phyloP scores from a whole-genome alignment of 2,329 filamentous ascomycete species.

The Samsoniella hepiali region DNA sequence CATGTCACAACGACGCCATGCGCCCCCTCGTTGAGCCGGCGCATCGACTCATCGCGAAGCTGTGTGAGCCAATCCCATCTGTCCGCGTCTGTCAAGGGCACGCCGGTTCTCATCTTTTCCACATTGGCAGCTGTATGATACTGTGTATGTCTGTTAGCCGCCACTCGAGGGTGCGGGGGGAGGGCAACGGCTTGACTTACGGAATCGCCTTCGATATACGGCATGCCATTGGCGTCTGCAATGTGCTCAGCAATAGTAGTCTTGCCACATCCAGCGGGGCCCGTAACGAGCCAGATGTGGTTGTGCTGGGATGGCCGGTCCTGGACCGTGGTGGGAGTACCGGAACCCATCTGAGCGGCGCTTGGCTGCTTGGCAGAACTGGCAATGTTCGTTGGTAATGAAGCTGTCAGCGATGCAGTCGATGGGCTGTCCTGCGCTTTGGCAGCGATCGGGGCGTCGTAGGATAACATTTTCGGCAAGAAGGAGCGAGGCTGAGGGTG shows the following conservation, averaged over 20 bases:
- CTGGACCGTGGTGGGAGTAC: slow-evolving; percentile 19
- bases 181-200: slow-evolving; percentile 49
- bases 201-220: slow-evolving; percentile 75
- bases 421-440: slow-evolving; percentile 37
- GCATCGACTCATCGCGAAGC: slow-evolving; percentile 66
- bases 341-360: slow-evolving; percentile 13
- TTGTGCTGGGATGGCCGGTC: slow-evolving; percentile 40
- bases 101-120: slow-evolving; percentile 84
- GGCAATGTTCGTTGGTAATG: slow-evolving; percentile 30
- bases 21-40: slow-evolving; percentile 52
- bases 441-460: slow-evolving; percentile 45
- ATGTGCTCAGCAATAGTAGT: slow-evolving; percentile 69
- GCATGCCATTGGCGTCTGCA: slow-evolving; percentile 58
- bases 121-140: slow-evolving; percentile 77
- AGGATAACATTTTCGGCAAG: slow-evolving; percentile 45
- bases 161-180: slow-evolving; percentile 11
- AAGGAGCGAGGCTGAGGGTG: background rate
- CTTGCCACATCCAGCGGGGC: slow-evolving; percentile 77
- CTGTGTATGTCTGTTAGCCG: slow-evolving; percentile 38
- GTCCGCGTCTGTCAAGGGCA: slow-evolving; percentile 85
- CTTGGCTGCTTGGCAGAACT: slow-evolving; percentile 25
- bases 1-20: slow-evolving; percentile 90
- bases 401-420: slow-evolving; percentile 26
- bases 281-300: slow-evolving; percentile 79
- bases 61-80: slow-evolving; percentile 95